Evolutionary conservation across 257 asterid species (phyloP).

Genomic region (Solanum chaucha): DNA sequence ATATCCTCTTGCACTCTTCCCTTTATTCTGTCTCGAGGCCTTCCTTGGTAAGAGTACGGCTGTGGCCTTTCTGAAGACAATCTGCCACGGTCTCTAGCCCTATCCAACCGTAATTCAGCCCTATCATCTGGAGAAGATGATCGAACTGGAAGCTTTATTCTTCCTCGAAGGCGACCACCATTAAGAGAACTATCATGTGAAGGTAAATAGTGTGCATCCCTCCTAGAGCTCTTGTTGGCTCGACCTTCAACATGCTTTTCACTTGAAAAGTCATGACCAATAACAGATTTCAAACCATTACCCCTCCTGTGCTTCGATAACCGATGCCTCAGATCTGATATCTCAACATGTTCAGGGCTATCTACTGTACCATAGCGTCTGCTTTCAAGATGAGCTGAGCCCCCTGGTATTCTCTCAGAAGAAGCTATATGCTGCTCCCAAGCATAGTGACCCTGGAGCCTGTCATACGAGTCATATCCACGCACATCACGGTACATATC

Average conservation of each 20-base stretch:
- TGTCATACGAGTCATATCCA: conserved; percentile 36
- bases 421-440: conserved; percentile 54
- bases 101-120: conserved; percentile 17
- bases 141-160: conserved; percentile 53
- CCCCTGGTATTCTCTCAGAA: conserved; percentile 37
- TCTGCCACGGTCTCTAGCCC: conserved; percentile 31
- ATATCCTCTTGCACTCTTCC: conserved; percentile 45
- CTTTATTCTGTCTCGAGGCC: conserved; percentile 47
- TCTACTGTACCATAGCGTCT: conserved; percentile 28
- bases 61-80: conserved; percentile 30
- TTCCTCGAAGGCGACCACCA: conserved; percentile 67
- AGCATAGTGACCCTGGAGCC: conserved; percentile 20
- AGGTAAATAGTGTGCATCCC: conserved; percentile 26
- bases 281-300: conserved; percentile 75
- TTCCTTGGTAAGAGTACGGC: conserved; percentile 32
- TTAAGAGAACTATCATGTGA: conserved; percentile 25
- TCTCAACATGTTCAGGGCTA: conserved; percentile 33
- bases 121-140: conserved; percentile 34
- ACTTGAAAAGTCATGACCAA: conserved; percentile 44
- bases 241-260: conserved; percentile 34
- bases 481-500: conserved; percentile 40
- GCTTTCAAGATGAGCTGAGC: conserved; percentile 32
- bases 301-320: conserved; percentile 48
- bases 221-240: conserved; percentile 23
- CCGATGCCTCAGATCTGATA: conserved; percentile 59